Conservation (phyloP, 1,284 basidiomycete genomes). For the Cystobasidium sp. region DNA sequence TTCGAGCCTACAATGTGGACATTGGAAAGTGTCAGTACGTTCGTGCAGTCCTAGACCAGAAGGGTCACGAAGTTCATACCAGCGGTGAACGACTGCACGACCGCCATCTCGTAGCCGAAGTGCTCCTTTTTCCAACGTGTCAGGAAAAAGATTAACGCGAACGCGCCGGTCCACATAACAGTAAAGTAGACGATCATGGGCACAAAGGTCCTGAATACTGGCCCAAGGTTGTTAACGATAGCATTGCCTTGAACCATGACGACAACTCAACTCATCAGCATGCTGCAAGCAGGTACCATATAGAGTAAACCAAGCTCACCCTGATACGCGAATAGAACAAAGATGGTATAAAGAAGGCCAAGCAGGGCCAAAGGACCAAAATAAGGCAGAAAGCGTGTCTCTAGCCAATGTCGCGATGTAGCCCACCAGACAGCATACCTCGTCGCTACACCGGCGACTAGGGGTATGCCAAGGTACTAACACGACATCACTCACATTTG, state of each 20-base stretch:
- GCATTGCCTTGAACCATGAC: constrained; percentile 54
- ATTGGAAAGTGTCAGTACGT: background rate
- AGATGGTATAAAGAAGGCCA: constrained; percentile 70
- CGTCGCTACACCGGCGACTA: constrained; percentile 71
- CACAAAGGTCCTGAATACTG: constrained; percentile 76
- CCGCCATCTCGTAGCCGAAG: constrained; percentile 57
- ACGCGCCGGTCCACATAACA: constrained; percentile 44
- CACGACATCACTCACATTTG: background rate
- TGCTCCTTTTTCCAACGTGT: constrained; percentile 1
- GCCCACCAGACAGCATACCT: constrained; percentile 64
- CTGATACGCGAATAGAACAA: constrained; percentile 77
- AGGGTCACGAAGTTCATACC: constrained; percentile 61
- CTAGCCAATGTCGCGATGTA: constrained; percentile 62
- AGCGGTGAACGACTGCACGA: constrained; percentile 61
- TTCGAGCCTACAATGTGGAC: constrained; percentile 38
- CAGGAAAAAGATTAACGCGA: constrained; percentile 32
- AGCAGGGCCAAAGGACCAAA: constrained; percentile 75
- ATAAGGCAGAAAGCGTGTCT: constrained; percentile 67
- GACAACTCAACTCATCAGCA: background rate
- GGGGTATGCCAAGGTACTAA: constrained; percentile 73
- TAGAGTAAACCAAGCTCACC: constrained; percentile 37
- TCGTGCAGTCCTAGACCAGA: background rate
- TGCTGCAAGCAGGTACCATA: constrained; percentile 2
- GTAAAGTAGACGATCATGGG: constrained; percentile 64
- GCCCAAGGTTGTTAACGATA: constrained; percentile 70